These are phyloP conservation scores for Fusarium temperatum DNA, from an alignment of 2,329 filamentous ascomycete species.

Conservation along the genomic window DNA sequence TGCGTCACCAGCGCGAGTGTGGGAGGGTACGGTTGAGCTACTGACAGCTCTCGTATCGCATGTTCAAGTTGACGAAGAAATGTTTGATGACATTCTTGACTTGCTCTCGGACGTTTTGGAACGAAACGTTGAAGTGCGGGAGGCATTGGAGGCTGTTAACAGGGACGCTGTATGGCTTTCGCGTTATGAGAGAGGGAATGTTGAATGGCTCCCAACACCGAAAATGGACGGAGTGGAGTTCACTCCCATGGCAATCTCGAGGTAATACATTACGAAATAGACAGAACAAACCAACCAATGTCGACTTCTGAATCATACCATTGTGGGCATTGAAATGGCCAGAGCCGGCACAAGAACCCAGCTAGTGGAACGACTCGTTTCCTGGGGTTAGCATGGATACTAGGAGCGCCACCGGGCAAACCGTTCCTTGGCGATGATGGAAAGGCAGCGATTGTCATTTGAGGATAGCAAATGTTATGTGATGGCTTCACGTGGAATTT, in stretches of 20 bases:
- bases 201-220: conserved; percentile 50
- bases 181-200: conserved; percentile 58
- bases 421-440: neutral
- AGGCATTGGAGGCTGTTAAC: conserved; percentile 71
- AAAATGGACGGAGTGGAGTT: conserved; percentile 56
- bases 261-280: conserved; percentile 7
- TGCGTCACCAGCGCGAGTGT: conserved; percentile 69
- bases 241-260: conserved; percentile 39
- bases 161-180: conserved; percentile 81
- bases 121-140: conserved; percentile 57
- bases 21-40: conserved; percentile 69
- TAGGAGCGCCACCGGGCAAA: conserved; percentile 28
- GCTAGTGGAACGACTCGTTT: conserved; percentile 16
- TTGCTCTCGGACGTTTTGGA: conserved; percentile 64
- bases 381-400: conserved; percentile 9
- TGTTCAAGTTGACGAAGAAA: conserved; percentile 71
- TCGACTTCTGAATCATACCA: conserved; percentile 15
- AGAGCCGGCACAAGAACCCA: conserved; percentile 24
- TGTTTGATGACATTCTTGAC: conserved; percentile 76
- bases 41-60: conserved; percentile 68
- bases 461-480: conserved; percentile 8
- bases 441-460: neutral
- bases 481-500: conserved; percentile 18
- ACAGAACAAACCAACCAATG: conserved; percentile 4
- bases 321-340: conserved; percentile 6